Evolutionary conservation across 371 early-diverging fungal genomes (phyloP), one percentile per base, ranked within the genome.

Genomic region (Apophysomyces trapeziformis): DNA sequence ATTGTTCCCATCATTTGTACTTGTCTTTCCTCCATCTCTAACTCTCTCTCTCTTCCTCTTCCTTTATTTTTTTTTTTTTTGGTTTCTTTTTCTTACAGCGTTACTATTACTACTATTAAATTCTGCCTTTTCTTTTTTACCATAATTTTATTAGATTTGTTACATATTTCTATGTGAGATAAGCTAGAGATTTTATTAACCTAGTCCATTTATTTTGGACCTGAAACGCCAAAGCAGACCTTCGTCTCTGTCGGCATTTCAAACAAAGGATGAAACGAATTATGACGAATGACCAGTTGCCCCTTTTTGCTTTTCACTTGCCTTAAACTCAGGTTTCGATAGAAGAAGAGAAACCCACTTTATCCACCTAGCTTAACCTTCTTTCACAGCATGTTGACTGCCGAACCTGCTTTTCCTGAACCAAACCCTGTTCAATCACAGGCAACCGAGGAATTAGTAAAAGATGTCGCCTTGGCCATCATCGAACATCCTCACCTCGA

Each of bases 401-500:
- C 74, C 45, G 63, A 70, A 35, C 60, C 58, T 50, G 65, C 61
- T 43, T 68, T 41, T n/a, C 46, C 57, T 37, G 57, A 59, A 4
- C 39, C 68, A n/a, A 69, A 64, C n/a, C 57, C 32, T 57, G 26
- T 7, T 60, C 12, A 46, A 6, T 0, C 38, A 16, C 37, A 26
- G 63, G 35, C 58, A 21, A 35, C 44, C 7, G 69, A 39, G 68
- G 67, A 38, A 43, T 70, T 57, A 37, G 56, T 72, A 38, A 68
- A 72, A 21, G 84, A 88, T 50, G 88, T 90, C 32, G 85, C 86
- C 36, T 56, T 84, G 12, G 82, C 87, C 5, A 79, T 92, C 59
- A 89, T 93, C 54, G 78, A 81, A 60, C 95, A 95, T 79, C 78
- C 86, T 39, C 94, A 93, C 70, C 89, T 96, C 58, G 94, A 93